Base-by-base conservation (phyloP, 1,284 basidiomycete species). In the Ganoderma multipileum region DNA sequence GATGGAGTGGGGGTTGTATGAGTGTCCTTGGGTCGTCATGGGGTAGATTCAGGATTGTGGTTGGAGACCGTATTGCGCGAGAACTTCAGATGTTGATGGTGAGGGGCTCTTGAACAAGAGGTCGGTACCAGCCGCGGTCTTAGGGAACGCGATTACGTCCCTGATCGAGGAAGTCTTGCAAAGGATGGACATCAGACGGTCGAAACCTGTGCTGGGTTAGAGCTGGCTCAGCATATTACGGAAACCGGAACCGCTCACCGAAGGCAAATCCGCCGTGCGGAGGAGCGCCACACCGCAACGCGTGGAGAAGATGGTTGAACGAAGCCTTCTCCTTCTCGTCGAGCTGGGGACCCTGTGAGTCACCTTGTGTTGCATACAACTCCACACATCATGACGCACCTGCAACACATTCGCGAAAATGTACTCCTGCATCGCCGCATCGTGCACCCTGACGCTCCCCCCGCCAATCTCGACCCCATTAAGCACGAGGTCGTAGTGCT, bases 401-500 rank as follows among this genome's bases (percentile, higher is more conserved):
- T 94, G 86, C 33, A 98, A 84, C 41, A 97, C 83, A 47, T 94
- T 81, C 39, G 84, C 83, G 79, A 99, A 91, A 66, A 98, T 90
- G 76, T 89, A 85, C 71, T 95, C 91, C 78, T 99, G 96, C 87
- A 98, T 89, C 41, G 77, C 79, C 1, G 93, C 88, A 79, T 97
- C 95, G 78, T 99, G 96, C 50, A 99, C 90, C 74, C 96, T 90
- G 67, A 99, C 96, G 39, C 93, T 95, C 14, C 96, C 96, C 38
- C 96, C 96, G 33, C 95, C 96, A 72, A 99, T 93, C 83, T 99
- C 96, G 68, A 92, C 88, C 2, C 96, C 97, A 79, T 98, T 95
- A 69, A 98, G 81, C n/a, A 99, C 96, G 55, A 99, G 91, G 83
- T 99, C 96, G 78, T 98, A 99, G 81, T 98, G 97, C 80, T 99